Percentiles rank a stretch among this genome's conserved stretches.
phyloP scores from a whole-genome alignment of 2,329 filamentous ascomycete species.

The Whalleya microplaca region DNA sequence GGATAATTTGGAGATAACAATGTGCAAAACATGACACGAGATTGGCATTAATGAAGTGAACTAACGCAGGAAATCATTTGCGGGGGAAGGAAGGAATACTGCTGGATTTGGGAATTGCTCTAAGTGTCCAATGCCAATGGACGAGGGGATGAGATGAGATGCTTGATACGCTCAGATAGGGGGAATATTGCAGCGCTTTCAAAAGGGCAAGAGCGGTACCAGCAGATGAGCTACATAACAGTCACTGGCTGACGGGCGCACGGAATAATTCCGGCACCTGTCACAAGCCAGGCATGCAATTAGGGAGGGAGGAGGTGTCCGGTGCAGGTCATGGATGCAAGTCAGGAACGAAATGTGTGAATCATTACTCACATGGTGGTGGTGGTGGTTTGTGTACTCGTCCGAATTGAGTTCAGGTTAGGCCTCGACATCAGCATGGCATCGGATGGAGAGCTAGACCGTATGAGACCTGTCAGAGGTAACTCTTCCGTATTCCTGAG shows the following conservation, averaged over 20 bases:
- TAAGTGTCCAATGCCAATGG: neutral
- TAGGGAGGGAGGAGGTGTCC: neutral
- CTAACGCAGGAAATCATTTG: neutral
- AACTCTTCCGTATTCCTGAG: constrained; percentile 15
- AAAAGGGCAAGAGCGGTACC: neutral
- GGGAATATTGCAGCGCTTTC: neutral
- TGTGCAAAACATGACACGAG: neutral
- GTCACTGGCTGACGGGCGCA: neutral
- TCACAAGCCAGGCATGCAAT: neutral
- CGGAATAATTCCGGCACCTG: neutral
- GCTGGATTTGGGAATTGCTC: neutral
- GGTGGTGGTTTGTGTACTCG: constrained; percentile 24
- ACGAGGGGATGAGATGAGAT: neutral
- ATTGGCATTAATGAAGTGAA: neutral
- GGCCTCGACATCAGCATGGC: constrained; percentile 36
- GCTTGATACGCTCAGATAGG: neutral
- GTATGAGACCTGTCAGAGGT: constrained; percentile 6
- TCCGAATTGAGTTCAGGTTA: constrained; percentile 20
- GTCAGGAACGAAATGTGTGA: constrained; percentile 3
- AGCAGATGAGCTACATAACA: neutral
- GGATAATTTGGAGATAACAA: neutral
- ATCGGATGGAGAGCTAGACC: constrained; percentile 37
- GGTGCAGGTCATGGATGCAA: neutral
- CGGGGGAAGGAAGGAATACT: neutral
- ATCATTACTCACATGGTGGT: constrained; percentile 27